Evolutionary conservation across 768 basidiomycete genomes (phyloP).

Genomic region (Ramaria sp.): DNA sequence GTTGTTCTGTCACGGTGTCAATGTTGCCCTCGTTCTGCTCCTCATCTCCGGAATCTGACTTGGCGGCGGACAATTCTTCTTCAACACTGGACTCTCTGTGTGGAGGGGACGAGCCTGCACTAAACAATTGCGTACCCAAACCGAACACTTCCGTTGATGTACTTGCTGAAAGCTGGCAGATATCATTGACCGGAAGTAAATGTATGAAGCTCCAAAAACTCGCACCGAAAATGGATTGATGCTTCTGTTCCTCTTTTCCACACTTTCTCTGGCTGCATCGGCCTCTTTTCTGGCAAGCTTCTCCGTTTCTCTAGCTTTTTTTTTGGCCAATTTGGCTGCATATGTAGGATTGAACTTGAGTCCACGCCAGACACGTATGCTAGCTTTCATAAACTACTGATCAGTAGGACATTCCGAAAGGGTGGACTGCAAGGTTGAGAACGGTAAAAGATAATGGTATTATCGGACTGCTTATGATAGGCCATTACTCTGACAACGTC

Average conservation of each 20-base stretch:
- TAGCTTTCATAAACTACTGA: constrained; percentile 20
- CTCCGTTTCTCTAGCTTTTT: constrained; percentile 29
- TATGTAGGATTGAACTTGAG: constrained; percentile 63
- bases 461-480: not conserved
- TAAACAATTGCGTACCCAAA: constrained; percentile 61
- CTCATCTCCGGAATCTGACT: constrained; percentile 9
- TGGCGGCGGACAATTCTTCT: constrained; percentile 9
- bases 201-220: not conserved
- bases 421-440: not conserved
- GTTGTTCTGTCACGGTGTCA: constrained; percentile 24
- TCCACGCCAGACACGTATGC: constrained; percentile 75
- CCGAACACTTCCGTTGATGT: constrained; percentile 13
- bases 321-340: constrained; percentile 59
- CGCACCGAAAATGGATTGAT: constrained; percentile 66
- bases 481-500: no score
- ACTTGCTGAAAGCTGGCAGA: not conserved
- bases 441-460: not conserved
- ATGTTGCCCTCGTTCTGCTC: constrained; percentile 13
- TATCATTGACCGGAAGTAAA: not conserved
- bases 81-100: not conserved
- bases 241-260: constrained; percentile 22
- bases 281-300: constrained; percentile 21
- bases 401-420: not conserved
- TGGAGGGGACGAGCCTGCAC: constrained; percentile 12
- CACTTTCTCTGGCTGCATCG: constrained; percentile 22